These are phyloP conservation scores for Stenocarpella maydis DNA, from an alignment of 2,329 filamentous ascomycete genomes.

Conservation along the genomic window DNA sequence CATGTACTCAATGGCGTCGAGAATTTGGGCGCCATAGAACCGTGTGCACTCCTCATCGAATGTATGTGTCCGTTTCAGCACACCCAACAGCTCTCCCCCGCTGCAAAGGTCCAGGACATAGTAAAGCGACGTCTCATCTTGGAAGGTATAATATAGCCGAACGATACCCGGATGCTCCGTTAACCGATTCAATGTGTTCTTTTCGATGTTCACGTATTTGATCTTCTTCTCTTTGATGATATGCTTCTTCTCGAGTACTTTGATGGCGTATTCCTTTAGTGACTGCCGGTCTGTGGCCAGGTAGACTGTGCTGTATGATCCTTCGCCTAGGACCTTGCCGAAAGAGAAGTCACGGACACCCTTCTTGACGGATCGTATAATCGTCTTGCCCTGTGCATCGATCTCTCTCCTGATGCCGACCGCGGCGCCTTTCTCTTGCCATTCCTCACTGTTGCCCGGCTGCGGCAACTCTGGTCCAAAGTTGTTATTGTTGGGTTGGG, in stretches of 20 bases:
- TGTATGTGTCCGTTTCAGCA: constrained; percentile 91
- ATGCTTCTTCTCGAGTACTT: constrained; percentile 96
- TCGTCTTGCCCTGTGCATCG: constrained; percentile 82
- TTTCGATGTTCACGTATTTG: constrained; percentile 99
- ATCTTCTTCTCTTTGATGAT: constrained; percentile 99
- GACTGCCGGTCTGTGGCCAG: constrained; percentile 93
- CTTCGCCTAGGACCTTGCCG: constrained; percentile 88
- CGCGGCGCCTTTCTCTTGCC: constrained; percentile 95
- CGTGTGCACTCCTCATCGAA: constrained; percentile 95
- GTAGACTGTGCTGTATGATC: constrained; percentile 96
- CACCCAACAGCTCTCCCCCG: constrained; percentile 89
- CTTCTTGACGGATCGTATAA: constrained; percentile 90
- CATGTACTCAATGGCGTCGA: constrained; percentile 98
- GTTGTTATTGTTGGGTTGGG: constrained; percentile 43
- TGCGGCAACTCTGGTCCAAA: constrained; percentile 51
- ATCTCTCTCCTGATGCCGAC: constrained; percentile 82
- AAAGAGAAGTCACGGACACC: constrained; percentile 97
- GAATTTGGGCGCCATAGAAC: constrained; percentile 95
- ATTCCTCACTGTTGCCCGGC: constrained; percentile 80
- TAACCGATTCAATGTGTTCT: constrained; percentile 94
- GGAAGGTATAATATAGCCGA: constrained; percentile 97
- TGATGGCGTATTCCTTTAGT: constrained; percentile 95
- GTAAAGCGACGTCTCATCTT: constrained; percentile 94
- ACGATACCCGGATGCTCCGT: constrained; percentile 98
- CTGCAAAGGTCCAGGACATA: constrained; percentile 95